phyloP scores from a whole-genome alignment of 805 yeast genomes.

The Candida caryicola region DNA sequence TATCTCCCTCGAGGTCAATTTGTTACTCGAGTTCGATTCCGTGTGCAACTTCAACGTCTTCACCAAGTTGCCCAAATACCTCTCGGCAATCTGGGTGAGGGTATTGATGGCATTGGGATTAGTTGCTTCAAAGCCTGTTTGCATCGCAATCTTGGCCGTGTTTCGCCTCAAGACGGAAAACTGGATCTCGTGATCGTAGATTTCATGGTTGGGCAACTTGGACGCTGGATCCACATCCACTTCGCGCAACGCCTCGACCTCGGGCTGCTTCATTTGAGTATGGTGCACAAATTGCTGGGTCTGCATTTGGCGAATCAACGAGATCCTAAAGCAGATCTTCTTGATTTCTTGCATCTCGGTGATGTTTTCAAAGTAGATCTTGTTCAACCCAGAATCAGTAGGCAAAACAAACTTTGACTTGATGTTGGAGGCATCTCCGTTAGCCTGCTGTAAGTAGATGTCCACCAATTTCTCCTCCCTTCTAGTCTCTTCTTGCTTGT shows the following conservation, averaged over 20 bases:
- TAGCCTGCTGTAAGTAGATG: conserved; percentile 25
- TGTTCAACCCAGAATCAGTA: conserved; percentile 56
- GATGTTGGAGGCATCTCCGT: conserved; percentile 21
- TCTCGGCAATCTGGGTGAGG: conserved; percentile 79
- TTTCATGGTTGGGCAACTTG: conserved; percentile 66
- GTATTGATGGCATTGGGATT: conserved; percentile 75
- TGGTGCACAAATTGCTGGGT: conserved; percentile 73
- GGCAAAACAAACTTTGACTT: conserved; percentile 31
- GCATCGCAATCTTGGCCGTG: conserved; percentile 80
- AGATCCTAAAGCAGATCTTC: conserved; percentile 82
- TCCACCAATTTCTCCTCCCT: conserved; percentile 38
- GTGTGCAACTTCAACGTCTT: conserved; percentile 65
- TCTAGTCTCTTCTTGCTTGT: conserved; percentile 39
- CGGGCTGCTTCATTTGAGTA: conserved; percentile 70
- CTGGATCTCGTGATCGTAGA: conserved; percentile 56
- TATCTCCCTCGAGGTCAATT: conserved; percentile 40
- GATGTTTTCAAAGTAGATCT: conserved; percentile 62
- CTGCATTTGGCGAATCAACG: conserved; percentile 87
- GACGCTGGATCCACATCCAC: conserved; percentile 83
- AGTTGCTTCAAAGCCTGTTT: conserved; percentile 85
- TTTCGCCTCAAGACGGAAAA: conserved; percentile 64
- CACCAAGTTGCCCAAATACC: conserved; percentile 71
- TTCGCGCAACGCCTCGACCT: conserved; percentile 57
- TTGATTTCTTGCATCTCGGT: conserved; percentile 83
- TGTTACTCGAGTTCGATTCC: conserved; percentile 57